Conservation (phyloP, 148 eudicot species). For the Vaccinium vitisidaea region DNA sequence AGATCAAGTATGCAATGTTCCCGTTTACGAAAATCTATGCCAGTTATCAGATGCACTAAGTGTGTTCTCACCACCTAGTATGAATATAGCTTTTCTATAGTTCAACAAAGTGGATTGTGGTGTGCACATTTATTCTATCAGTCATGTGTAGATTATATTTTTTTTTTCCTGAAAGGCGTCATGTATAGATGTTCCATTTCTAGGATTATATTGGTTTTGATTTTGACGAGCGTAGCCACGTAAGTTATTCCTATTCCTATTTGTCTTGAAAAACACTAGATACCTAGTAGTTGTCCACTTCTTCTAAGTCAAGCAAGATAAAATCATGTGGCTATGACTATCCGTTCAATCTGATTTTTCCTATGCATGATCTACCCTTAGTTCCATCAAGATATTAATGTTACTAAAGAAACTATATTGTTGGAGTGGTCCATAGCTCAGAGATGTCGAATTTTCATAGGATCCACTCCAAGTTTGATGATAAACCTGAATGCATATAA, state of each 20-base stretch:
- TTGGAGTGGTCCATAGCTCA: neutral
- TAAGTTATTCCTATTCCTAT: neutral
- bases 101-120: neutral
- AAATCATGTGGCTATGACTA: no score
- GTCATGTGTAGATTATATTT: neutral
- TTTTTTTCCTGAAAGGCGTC: no score
- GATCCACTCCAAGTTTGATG: neutral
- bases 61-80: neutral
- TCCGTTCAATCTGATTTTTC: no score
- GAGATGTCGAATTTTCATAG: neutral
- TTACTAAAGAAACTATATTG: neutral
- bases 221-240: neutral
- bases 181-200: neutral
- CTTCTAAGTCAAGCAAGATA: no score
- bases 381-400: neutral
- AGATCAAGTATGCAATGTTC: slow-evolving; percentile 13
- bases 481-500: neutral
- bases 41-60: neutral
- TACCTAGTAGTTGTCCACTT: neutral
- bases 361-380: no score
- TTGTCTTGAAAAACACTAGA: neutral
- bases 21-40: neutral
- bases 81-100: neutral
- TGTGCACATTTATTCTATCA: neutral
- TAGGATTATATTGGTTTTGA: neutral